phyloP scores from a whole-genome alignment of 805 yeast genomes.

The Yamadazyma kitorensis region DNA sequence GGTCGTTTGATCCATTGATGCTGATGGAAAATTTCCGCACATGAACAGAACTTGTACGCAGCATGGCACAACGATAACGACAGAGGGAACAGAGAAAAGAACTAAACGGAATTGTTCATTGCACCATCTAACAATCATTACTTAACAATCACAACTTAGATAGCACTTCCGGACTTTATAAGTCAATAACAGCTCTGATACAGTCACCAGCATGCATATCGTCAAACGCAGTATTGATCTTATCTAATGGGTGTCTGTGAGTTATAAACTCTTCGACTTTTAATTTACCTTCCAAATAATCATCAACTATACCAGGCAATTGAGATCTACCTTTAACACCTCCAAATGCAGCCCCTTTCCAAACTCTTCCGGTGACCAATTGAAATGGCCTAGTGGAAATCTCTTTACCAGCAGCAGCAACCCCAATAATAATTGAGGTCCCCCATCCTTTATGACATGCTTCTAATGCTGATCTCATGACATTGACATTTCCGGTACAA shows the following conservation, averaged over 20 bases:
- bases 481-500: constrained; percentile 94
- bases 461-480: constrained; percentile 95
- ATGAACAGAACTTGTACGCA: too few species aligned
- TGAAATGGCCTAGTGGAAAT: constrained; percentile 98
- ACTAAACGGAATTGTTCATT: too few species aligned
- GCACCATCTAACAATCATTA: too few species aligned
- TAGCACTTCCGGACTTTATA: constrained; percentile 17
- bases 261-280: constrained; percentile 95
- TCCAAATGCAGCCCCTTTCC: constrained; percentile 99
- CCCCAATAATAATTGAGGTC: constrained; percentile 91
- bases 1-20: too few species aligned
- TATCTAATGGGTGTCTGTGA: constrained; percentile 73
- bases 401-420: constrained; percentile 98
- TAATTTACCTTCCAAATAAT: constrained; percentile 74
- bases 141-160: too few species aligned
- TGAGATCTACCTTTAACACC: constrained; percentile 98
- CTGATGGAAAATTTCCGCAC: too few species aligned
- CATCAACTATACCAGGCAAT: constrained; percentile 85
- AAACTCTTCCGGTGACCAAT: constrained; percentile 96
- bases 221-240: constrained; percentile 86
- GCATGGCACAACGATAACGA: too few species aligned
- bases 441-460: constrained; percentile 99
- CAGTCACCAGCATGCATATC: constrained; percentile 94
- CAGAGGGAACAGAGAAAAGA: too few species aligned
- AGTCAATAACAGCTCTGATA: constrained; percentile 82